phyloP scores from a whole-genome alignment of 1,284 basidiomycete genomes.

The Chalciporus piperatoides region DNA sequence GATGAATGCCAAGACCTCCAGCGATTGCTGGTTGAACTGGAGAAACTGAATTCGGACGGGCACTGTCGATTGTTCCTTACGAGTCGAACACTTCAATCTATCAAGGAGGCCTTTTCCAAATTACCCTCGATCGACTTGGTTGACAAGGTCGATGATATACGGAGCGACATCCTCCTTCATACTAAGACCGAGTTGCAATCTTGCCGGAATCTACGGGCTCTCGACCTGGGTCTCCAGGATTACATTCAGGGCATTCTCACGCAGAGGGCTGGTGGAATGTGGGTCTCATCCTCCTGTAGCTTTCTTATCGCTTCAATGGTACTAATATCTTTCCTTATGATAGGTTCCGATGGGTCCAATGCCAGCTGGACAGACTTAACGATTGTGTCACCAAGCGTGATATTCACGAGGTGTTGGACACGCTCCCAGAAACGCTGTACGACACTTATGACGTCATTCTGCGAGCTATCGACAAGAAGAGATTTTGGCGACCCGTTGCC shows the following conservation, averaged over 20 bases:
- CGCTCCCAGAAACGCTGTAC: background rate
- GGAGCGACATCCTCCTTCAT: constrained; percentile 4
- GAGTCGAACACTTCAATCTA: background rate
- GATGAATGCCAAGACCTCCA: constrained; percentile 13
- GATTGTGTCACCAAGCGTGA: background rate
- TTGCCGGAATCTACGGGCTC: background rate
- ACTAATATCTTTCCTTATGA: no score
- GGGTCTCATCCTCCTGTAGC: background rate
- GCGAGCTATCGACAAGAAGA: background rate
- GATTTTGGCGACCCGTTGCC: background rate
- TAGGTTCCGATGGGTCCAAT: constrained; percentile 17
- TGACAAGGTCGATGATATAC: background rate
- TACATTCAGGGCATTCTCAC: background rate
- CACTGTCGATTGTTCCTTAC: constrained; percentile 8
- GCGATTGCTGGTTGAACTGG: background rate
- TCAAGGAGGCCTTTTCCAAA: background rate
- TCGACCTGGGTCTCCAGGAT: background rate
- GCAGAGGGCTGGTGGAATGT: constrained; percentile 12
- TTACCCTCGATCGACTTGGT: constrained; percentile 1
- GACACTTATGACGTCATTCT: constrained; percentile 9
- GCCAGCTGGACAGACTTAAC: constrained; percentile 7
- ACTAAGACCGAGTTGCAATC: constrained; percentile 3
- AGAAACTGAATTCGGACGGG: background rate
- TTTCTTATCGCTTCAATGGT: no score
- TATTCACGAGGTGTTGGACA: background rate